phyloP scores from a whole-genome alignment of 2,329 filamentous ascomycete genomes.

The Aspergillus sp. region DNA sequence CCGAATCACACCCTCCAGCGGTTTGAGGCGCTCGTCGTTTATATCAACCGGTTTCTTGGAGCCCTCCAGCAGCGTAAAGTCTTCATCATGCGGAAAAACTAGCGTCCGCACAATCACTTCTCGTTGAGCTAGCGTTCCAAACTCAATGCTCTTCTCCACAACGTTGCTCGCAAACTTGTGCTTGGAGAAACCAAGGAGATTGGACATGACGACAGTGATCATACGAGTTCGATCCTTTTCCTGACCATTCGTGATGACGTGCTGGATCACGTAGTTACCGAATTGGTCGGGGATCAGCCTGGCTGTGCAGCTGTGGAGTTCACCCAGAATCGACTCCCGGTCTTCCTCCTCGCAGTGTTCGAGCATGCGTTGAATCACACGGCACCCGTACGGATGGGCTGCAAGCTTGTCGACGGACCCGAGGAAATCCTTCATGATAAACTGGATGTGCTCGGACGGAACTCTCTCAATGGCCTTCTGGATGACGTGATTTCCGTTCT shows the following conservation, averaged over 20 bases:
- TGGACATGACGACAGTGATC: conserved; percentile 68
- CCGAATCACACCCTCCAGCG: conserved; percentile 75
- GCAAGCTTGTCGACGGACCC: conserved; percentile 72
- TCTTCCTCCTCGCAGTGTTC: conserved; percentile 75
- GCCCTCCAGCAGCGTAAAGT: no score
- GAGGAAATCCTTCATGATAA: conserved; percentile 78
- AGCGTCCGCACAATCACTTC: conserved; percentile 65
- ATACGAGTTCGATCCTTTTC: conserved; percentile 70
- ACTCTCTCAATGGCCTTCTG: conserved; percentile 87
- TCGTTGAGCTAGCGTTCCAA: conserved; percentile 67
- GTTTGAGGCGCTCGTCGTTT: conserved; percentile 63
- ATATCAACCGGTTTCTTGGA: conserved; percentile 52
- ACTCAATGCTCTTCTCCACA: conserved; percentile 85
- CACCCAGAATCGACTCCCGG: conserved; percentile 68
- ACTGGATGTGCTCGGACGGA: conserved; percentile 73
- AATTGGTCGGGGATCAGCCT: conserved; percentile 81
- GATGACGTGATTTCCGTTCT: conserved; percentile 94
- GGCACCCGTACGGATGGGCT: conserved; percentile 80
- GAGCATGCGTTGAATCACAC: conserved; percentile 88
- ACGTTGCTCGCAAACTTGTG: conserved; percentile 98
- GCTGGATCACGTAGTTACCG: conserved; percentile 95
- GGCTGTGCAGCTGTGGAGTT: conserved; percentile 70
- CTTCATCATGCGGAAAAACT: conserved; percentile 35
- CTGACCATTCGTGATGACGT: conserved; percentile 78
- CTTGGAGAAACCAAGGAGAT: conserved; percentile 75